These are phyloP conservation scores for Hibiscus tridactylites DNA, from an alignment of 345 rosid species.

Conservation along the genomic window DNA sequence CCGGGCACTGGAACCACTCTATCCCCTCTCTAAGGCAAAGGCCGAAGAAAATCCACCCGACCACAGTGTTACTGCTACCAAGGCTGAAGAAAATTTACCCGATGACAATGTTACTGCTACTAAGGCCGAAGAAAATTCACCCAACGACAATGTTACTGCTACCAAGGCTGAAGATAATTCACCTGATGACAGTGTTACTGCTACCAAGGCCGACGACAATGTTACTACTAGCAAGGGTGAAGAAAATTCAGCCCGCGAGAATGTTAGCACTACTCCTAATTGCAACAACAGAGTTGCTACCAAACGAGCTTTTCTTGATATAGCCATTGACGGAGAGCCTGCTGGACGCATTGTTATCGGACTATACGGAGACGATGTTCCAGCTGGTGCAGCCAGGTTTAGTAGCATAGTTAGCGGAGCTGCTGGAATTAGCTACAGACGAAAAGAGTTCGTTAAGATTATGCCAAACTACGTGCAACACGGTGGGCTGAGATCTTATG, in stretches of 20 bases:
- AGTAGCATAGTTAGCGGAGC: slow-evolving; percentile 60
- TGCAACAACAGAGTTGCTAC: slow-evolving; percentile 34
- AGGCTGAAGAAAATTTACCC: slow-evolving; percentile 8
- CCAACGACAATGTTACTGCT: slow-evolving; percentile 6
- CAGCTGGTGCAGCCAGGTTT: slow-evolving; percentile 61
- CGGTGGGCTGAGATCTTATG: slow-evolving; percentile 80
- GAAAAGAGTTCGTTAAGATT: slow-evolving; percentile 79
- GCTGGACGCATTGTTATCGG: slow-evolving; percentile 70
- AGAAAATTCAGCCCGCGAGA: slow-evolving; percentile 17
- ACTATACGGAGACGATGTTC: slow-evolving; percentile 46
- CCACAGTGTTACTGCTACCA: not conserved
- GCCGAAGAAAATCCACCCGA: slow-evolving; percentile 31
- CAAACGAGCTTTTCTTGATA: slow-evolving; percentile 61
- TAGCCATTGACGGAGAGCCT: slow-evolving; percentile 65
- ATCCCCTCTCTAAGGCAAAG: slow-evolving; percentile 33
- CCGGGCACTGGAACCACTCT: slow-evolving; percentile 35
- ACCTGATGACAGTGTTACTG: not conserved
- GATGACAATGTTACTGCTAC: slow-evolving; percentile 6
- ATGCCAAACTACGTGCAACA: slow-evolving; percentile 81
- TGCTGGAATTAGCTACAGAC: slow-evolving; percentile 78
- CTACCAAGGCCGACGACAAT: slow-evolving; percentile 6
- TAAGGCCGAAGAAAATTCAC: slow-evolving; percentile 6
- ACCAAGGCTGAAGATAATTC: slow-evolving; percentile 8
- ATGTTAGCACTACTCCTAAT: not conserved
- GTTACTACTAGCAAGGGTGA: slow-evolving; percentile 24